These are phyloP conservation scores for Sistotremastrum suecicum DNA, from an alignment of 768 basidiomycete species.

Conservation along the genomic window DNA sequence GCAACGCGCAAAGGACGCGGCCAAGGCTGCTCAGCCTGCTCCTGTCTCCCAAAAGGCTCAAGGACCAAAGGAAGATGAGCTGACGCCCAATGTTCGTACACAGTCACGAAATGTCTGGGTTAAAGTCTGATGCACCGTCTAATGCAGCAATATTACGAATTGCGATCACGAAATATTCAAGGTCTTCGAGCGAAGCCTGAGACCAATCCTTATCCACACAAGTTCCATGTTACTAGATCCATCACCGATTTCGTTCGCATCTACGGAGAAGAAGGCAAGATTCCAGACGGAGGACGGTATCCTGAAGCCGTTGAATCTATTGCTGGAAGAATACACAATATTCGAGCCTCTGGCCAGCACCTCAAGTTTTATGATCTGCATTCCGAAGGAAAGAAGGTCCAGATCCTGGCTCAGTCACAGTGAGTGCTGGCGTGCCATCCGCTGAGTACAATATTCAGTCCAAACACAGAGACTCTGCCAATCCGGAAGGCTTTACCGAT, in stretches of 20 bases:
- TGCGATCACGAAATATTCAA: constrained; percentile 79
- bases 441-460: background rate
- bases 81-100: constrained; percentile 65
- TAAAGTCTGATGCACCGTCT: background rate
- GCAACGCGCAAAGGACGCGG: constrained; percentile 55
- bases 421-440: constrained; percentile 20
- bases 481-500: constrained; percentile 49
- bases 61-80: constrained; percentile 53
- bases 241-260: constrained; percentile 57
- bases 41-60: constrained; percentile 28
- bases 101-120: background rate
- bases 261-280: constrained; percentile 62
- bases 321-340: constrained; percentile 87
- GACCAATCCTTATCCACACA: constrained; percentile 98
- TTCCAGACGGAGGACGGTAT: constrained; percentile 52
- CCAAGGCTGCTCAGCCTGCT: constrained; percentile 64
- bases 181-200: constrained; percentile 70
- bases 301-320: constrained; percentile 45
- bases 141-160: constrained; percentile 87
- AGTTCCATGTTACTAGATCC: constrained; percentile 81
- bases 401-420: constrained; percentile 88
- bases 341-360: constrained; percentile 70
- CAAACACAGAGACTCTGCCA: constrained; percentile 40
- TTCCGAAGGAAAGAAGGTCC: constrained; percentile 84
- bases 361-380: constrained; percentile 90